Percentiles rank a stretch among this genome's conserved stretches.
phyloP scores from a whole-genome alignment of 805 yeast genomes.

The Candida golubevii region DNA sequence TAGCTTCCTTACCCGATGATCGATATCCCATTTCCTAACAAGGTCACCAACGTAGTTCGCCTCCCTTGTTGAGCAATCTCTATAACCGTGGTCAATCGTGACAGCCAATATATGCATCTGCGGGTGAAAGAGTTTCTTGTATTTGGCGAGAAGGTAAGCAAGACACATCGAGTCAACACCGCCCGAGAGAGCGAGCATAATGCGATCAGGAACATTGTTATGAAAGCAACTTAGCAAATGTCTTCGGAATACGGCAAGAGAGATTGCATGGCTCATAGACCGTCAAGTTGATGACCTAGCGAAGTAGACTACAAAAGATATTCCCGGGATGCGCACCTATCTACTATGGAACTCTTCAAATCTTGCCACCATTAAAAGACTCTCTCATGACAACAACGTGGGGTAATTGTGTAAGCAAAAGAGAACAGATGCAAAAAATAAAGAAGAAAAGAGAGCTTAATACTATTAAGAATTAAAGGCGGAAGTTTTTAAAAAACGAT shows the following conservation, averaged over 20 bases:
- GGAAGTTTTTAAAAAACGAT: too few relatives aligned
- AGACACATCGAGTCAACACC: constrained; percentile 81
- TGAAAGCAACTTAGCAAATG: constrained; percentile 10
- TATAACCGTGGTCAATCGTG: constrained; percentile 61
- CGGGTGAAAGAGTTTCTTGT: constrained; percentile 24
- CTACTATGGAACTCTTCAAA: too few relatives aligned
- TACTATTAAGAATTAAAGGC: too few relatives aligned
- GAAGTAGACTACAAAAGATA: too few relatives aligned
- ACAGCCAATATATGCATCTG: constrained; percentile 45
- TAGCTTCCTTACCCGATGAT: constrained; percentile 28
- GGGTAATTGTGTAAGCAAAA: too few relatives aligned
- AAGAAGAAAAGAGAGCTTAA: too few relatives aligned
- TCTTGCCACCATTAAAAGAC: too few relatives aligned
- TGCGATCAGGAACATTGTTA: constrained; percentile 19
- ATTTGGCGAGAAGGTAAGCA: constrained; percentile 44
- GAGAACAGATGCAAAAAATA: too few relatives aligned
- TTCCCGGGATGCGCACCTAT: too few relatives aligned
- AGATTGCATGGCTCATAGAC: constrained; percentile 1
- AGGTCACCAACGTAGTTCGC: constrained; percentile 39
- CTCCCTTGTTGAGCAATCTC: constrained; percentile 47
- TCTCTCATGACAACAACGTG: too few relatives aligned
- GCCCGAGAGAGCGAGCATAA: constrained; percentile 67
- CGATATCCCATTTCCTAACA: constrained; percentile 31
- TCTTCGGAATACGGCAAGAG: constrained; percentile 3
- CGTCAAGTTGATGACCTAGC: background rate